Evolutionary conservation across 768 basidiomycete genomes (phyloP).

Genomic region (Rhizopogon sp.): DNA sequence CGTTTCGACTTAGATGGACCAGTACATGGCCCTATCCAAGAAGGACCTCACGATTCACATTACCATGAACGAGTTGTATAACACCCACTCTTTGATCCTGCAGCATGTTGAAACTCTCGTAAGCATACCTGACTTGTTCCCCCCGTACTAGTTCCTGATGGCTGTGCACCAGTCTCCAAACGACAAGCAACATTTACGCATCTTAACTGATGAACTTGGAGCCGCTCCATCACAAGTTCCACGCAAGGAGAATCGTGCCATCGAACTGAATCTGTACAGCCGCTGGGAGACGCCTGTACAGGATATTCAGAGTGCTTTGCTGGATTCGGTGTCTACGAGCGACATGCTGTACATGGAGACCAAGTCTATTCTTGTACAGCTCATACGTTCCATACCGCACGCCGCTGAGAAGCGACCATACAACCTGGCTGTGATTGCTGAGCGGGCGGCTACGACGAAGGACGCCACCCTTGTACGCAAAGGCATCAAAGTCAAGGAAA

Average conservation of each 20-base stretch:
- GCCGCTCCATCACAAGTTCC: conserved; percentile 92
- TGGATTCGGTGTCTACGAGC: conserved; percentile 95
- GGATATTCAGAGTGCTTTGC: conserved; percentile 92
- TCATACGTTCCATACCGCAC: conserved; percentile 90
- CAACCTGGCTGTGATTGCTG: conserved; percentile 83
- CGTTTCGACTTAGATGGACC: conserved; percentile 77
- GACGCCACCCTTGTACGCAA: conserved; percentile 93
- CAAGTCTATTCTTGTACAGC: conserved; percentile 97
- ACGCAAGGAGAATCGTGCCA: conserved; percentile 93
- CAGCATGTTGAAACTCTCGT: conserved; percentile 96
- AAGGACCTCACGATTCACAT: conserved; percentile 98
- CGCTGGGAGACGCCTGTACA: conserved; percentile 99
- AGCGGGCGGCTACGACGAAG: conserved; percentile 95
- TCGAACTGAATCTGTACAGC: conserved; percentile 89
- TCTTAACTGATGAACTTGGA: conserved; percentile 94
- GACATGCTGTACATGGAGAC: conserved; percentile 99
- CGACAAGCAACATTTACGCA: conserved; percentile 95
- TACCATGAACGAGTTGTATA: conserved; percentile 97
- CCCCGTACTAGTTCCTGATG: background rate
- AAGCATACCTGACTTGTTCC: conserved; percentile 24
- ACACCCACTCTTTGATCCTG: conserved; percentile 91
- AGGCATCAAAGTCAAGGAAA: conserved; percentile 99
- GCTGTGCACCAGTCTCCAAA: conserved; percentile 71
- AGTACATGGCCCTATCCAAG: conserved; percentile 99
- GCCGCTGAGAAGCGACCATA: conserved; percentile 83